These are phyloP conservation scores for Phaeosphaeriaceae sp. DNA, from an alignment of 2,329 filamentous ascomycete species.

Conservation along the genomic window DNA sequence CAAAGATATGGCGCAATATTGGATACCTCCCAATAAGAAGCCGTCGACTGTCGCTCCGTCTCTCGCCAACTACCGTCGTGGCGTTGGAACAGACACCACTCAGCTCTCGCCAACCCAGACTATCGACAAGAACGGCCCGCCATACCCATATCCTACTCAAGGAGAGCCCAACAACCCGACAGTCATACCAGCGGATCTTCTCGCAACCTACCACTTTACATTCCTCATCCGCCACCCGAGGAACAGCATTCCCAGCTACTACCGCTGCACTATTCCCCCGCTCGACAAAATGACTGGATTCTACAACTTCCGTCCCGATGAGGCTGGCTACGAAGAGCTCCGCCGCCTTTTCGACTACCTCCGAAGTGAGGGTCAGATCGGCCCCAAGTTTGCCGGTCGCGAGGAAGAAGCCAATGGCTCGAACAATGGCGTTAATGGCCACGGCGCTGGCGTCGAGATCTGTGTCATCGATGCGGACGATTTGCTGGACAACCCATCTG, in stretches of 20 bases:
- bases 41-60: constrained; percentile 78
- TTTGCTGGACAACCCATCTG: constrained; percentile 82
- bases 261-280: constrained; percentile 90
- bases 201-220: constrained; percentile 88
- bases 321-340: constrained; percentile 91
- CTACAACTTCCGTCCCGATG: constrained; percentile 81
- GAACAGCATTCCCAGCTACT: constrained; percentile 89
- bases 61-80: constrained; percentile 65
- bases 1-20: constrained; percentile 96
- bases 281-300: constrained; percentile 84
- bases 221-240: constrained; percentile 98
- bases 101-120: constrained; percentile 44
- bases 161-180: constrained; percentile 80
- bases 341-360: constrained; percentile 88
- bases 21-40: constrained; percentile 76
- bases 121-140: constrained; percentile 42
- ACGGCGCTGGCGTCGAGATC: constrained; percentile 64
- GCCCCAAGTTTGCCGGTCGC: constrained; percentile 67
- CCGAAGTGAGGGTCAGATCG: constrained; percentile 71
- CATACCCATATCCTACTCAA: constrained; percentile 65
- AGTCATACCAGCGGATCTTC: constrained; percentile 75
- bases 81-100: constrained; percentile 62
- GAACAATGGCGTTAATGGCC: constrained; percentile 37
- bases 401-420: constrained; percentile 39
- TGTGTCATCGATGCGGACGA: constrained; percentile 95